Base-by-base conservation (phyloP, 2,329 filamentous ascomycete species). In the Xylaria sp. region DNA sequence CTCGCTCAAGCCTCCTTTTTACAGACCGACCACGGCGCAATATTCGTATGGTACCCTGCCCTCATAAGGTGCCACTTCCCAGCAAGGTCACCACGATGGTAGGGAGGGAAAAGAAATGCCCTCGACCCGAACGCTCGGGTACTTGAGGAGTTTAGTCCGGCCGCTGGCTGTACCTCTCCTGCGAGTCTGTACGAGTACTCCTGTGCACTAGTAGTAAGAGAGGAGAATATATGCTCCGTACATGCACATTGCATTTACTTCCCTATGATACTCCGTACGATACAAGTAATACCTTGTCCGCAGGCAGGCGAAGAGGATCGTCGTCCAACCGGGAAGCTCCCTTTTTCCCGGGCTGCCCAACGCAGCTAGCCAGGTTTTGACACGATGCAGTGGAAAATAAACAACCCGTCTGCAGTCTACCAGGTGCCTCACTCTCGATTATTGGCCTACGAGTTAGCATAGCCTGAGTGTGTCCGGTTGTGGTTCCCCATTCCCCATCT, bases 271-370 rank as follows among this genome's bases (percentile, higher is more conserved):
- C 16, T 16, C 16, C 16, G 16, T 16, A 16, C 16, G 16, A 16
- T 16, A 16, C 16, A 6, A 46, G 13, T 46, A 46, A n/a, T 6
- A 42, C 37, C 11, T 9, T 13, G 5, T 30, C 55, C 52, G 46
- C 35, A 18, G 54, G 55, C 37, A 37, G 58, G 23, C 42, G 6
- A 10, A 30, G 23, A 30, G 5, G 23, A 30, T 30, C 23, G 35
- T n/a, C 23, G 23, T 57, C 59, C 59, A 63, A 61, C 61, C 59
- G 59, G 61, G 59, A 52, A 35, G 55, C 19, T 55, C 54, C 61
- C 59, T 49, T 57, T 49, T 19, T n/a, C 11, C 55, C 11, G 46
- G 52, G 34, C 37, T 58, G 52, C 55, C 55, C 54, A 61, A 54
- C 50, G 52, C 44, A 11, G 49, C n/a, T 56, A 51, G 47, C 35